These are phyloP conservation scores for Medicago lupulina DNA, from an alignment of 306 rosid genomes.

Conservation along the genomic window DNA sequence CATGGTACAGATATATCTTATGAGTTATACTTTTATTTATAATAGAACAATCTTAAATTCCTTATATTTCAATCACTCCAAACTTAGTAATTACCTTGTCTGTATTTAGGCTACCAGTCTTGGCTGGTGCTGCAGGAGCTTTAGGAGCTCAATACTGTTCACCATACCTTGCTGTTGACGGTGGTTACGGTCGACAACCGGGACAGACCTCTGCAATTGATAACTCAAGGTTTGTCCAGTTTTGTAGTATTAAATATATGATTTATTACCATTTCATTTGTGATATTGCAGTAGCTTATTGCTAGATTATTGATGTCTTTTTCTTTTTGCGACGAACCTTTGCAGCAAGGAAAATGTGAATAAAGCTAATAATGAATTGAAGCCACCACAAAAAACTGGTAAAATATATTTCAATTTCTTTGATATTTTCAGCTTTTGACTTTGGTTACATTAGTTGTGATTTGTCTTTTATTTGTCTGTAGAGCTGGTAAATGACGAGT, in stretches of 20 bases:
- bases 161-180: conserved; percentile 85
- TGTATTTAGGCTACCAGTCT: conserved; percentile 80
- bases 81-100: neutral
- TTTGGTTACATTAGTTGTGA: neutral
- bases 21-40: neutral
- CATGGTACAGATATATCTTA: conserved; percentile 62
- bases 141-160: conserved; percentile 82
- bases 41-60: neutral
- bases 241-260: conserved; percentile 2
- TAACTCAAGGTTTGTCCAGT: conserved; percentile 53
- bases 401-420: conserved; percentile 33
- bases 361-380: conserved; percentile 68
- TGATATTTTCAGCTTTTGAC: neutral
- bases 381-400: conserved; percentile 81
- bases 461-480: conserved; percentile 35
- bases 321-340: conserved; percentile 35
- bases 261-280: conserved; percentile 12
- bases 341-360: conserved; percentile 74
- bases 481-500: conserved; percentile 79
- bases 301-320: conserved; percentile 27
- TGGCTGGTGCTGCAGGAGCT: conserved; percentile 97
- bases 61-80: neutral
- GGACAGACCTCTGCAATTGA: conserved; percentile 74
- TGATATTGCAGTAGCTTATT: conserved; percentile 11
- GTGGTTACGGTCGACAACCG: conserved; percentile 75